phyloP scores from a whole-genome alignment of 2,329 filamentous ascomycete species.

The Ophiostoma quercus region DNA sequence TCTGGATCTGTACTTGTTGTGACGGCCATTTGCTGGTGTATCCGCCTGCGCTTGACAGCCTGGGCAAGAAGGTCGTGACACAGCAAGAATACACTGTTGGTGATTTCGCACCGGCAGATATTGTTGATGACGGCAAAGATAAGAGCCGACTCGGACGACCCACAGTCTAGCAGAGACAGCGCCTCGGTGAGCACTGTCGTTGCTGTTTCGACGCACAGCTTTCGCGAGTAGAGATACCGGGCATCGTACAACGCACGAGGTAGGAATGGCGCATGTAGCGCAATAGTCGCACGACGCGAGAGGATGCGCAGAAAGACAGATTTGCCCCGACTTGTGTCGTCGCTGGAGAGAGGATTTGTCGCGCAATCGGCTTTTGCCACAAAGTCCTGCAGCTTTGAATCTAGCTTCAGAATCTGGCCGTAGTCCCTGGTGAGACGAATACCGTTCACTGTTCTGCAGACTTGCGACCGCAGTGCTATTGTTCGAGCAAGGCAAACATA shows the following conservation, averaged over 20 bases:
- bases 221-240: conserved; percentile 7
- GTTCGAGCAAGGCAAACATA: neutral
- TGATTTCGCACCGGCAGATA: conserved; percentile 10
- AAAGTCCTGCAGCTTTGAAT: neutral
- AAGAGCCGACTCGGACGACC: neutral
- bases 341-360: neutral
- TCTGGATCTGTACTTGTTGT: neutral
- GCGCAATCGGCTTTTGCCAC: neutral
- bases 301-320: conserved; percentile 3
- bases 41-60: neutral
- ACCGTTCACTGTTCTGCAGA: conserved; percentile 4
- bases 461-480: conserved; percentile 6
- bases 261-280: conserved; percentile 1
- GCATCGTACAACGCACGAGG: conserved; percentile 6
- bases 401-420: neutral
- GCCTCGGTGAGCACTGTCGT: neutral
- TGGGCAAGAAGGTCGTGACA: conserved; percentile 12
- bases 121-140: conserved; percentile 13
- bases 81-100: conserved; percentile 3
- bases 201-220: conserved; percentile 3
- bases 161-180: neutral
- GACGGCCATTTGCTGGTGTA: conserved; percentile 11
- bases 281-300: neutral
- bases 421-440: neutral
- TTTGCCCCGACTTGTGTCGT: neutral